Base-by-base conservation (phyloP, 139 green algal genomes). In the Chlamydomonas asymmetrica region DNA sequence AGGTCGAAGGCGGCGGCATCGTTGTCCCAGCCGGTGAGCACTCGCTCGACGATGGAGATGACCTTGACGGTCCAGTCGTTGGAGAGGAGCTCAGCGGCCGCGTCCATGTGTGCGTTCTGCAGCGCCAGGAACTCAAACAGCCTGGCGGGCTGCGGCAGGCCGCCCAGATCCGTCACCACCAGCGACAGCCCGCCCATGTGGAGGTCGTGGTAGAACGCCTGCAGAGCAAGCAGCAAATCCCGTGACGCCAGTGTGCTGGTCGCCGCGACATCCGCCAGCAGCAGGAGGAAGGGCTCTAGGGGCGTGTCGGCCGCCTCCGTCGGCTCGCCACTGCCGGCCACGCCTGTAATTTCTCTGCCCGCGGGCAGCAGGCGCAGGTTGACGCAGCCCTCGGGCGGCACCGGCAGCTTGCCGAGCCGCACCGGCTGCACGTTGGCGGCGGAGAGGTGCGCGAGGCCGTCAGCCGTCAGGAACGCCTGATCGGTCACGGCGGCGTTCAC, bases 21-120 rank as follows among this genome's bases (percentile, higher is more conserved):
- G 34, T 49, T 41, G 63, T 74, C 63, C 5, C 74, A 50, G 0
- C 56, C 61, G 9, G 78, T 66, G 48, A 75, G 32, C 35, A 86
- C 67, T 20, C 63, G 43, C 56, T 82, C 79, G 35, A 88, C 68
- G 50, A 87, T 82, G 59, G 54, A 68, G 22, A 84, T 82, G 34
- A 82, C 73, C 81, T 89, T 91, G 37, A 92, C 87, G 18, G 88
- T 83, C 89, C 89, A 94, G 60, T 91, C 88, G 35, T 57, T 81
- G 37, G 74, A 66, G 41, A 94, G 77, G 39, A 80, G 65, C 56
- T 82, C 83, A 35, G 73, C 66, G 40, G 88, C 61, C 63, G 86
- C 84, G 5, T 82, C 77, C 20, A 82, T 59, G 71, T 88, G 79
- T 34, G 69, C 69, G 16, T 74, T 45, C 66, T 90, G 90, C 48